phyloP scores from a whole-genome alignment of 2,329 filamentous ascomycete genomes.

The Verticillium tricorpus region DNA sequence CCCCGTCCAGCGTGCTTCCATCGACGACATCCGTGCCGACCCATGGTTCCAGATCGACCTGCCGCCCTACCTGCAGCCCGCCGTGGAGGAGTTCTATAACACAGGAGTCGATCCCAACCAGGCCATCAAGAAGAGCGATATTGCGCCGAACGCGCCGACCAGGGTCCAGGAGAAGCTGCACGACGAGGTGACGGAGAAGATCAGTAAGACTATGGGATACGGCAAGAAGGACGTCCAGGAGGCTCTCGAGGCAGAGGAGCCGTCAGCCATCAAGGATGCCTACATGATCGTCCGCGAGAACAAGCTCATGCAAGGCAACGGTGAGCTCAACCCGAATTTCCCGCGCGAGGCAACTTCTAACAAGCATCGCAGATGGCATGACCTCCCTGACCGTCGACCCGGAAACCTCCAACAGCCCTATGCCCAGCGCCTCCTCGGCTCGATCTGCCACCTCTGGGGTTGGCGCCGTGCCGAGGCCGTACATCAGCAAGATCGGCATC shows the following conservation, averaged over 20 bases:
- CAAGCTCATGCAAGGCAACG: constrained; percentile 91
- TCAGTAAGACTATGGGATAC: constrained; percentile 98
- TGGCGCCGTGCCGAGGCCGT: constrained; percentile 45
- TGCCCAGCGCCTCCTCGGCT: constrained; percentile 50
- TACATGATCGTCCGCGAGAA: constrained; percentile 98
- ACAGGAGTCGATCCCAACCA: constrained; percentile 93
- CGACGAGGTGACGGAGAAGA: constrained; percentile 87
- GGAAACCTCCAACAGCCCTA: constrained; percentile 39
- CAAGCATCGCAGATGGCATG: constrained; percentile 29
- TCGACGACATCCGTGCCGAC: constrained; percentile 88
- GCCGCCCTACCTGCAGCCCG: constrained; percentile 79
- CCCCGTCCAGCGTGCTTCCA: constrained; percentile 88
- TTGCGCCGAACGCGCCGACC: constrained; percentile 73
- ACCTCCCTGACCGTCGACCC: constrained; percentile 21
- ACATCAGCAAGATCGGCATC: constrained; percentile 84
- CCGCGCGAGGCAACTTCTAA: background rate
- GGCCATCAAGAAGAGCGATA: constrained; percentile 76
- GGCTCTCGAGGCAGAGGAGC: constrained; percentile 84
- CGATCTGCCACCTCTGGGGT: constrained; percentile 49
- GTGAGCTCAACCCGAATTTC: constrained; percentile 49
- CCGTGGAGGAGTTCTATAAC: constrained; percentile 87
- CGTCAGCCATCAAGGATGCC: constrained; percentile 96
- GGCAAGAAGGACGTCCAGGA: constrained; percentile 93
- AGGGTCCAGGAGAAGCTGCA: constrained; percentile 87
- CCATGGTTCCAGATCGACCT: constrained; percentile 91